phyloP scores from a whole-genome alignment of 139 green algal species.

The Asterochloris erici region DNA sequence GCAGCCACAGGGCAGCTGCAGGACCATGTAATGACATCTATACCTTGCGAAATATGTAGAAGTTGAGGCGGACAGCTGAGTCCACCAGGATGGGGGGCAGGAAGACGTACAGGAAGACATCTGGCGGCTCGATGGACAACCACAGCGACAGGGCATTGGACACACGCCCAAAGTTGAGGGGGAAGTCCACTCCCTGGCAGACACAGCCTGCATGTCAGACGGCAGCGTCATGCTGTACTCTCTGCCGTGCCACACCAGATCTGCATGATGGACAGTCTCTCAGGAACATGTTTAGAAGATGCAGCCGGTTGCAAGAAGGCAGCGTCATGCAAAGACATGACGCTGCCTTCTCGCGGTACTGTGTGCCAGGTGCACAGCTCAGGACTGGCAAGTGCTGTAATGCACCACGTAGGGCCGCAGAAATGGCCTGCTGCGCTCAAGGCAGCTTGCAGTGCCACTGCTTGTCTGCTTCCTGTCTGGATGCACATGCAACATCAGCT shows the following conservation, averaged over 20 bases:
- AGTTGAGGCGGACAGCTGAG: constrained; percentile 67
- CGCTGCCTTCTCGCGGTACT: too few species aligned
- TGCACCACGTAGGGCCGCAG: too few species aligned
- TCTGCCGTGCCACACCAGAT: neutral
- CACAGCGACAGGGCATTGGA: constrained; percentile 17
- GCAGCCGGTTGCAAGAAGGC: neutral
- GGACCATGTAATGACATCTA: too few species aligned
- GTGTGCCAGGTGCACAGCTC: too few species aligned
- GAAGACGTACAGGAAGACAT: constrained; percentile 88
- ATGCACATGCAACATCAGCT: too few species aligned
- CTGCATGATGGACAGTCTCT: neutral
- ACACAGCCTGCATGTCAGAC: constrained; percentile 19
- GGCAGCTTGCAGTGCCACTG: too few species aligned
- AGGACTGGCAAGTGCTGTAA: too few species aligned
- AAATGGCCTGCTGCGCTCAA: too few species aligned
- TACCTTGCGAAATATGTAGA: constrained; percentile 83
- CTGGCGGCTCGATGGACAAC: constrained; percentile 44
- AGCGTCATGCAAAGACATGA: too few species aligned
- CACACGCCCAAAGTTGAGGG: constrained; percentile 33
- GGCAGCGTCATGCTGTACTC: neutral
- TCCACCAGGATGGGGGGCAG: constrained; percentile 67
- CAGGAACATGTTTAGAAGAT: neutral
- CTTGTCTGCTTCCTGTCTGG: too few species aligned
- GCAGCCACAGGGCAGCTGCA: neutral
- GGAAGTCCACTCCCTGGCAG: constrained; percentile 24